Percentiles rank a stretch among this genome's conserved stretches.
Conservation (phyloP, 345 rosid genomes). For the Excoecaria cochinchinensis region DNA sequence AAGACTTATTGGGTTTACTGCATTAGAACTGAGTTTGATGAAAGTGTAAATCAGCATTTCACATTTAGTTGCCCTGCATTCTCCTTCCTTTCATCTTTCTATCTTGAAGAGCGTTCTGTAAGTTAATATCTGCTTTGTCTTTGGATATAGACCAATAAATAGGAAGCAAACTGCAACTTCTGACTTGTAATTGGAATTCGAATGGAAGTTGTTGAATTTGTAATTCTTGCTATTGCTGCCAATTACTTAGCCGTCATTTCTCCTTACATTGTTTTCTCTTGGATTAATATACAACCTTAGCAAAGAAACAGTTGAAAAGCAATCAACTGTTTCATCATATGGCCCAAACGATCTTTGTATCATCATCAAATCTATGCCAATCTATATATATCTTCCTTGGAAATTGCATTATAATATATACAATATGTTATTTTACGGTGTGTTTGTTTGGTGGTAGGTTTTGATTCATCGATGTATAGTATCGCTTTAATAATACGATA, state of each 20-base stretch:
- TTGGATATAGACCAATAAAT: background rate
- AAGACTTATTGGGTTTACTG: background rate
- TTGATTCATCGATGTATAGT: no score
- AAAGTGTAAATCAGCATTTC: no score
- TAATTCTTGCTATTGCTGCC: background rate
- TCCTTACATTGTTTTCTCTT: background rate
- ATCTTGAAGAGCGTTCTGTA: background rate
- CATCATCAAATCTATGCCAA: no score
- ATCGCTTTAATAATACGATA: no score
- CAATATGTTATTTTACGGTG: no score
- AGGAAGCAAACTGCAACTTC: background rate
- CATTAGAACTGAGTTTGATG: no score
- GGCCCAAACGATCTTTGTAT: no score
- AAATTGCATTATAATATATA: no score
- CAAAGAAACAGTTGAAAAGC: background rate
- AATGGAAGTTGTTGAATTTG: background rate
- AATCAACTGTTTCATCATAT: background rate
- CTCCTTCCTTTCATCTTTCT: background rate
- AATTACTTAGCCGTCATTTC: background rate
- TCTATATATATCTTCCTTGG: no score
- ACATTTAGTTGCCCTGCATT: background rate
- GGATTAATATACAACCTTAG: background rate
- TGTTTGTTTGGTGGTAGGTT: no score
- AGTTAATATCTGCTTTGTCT: background rate
- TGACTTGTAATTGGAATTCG: background rate